Evolutionary conservation across 805 yeast genomes (phyloP), one percentile per base, ranked within the genome.

Genomic region (Myxozyma neglecta): DNA sequence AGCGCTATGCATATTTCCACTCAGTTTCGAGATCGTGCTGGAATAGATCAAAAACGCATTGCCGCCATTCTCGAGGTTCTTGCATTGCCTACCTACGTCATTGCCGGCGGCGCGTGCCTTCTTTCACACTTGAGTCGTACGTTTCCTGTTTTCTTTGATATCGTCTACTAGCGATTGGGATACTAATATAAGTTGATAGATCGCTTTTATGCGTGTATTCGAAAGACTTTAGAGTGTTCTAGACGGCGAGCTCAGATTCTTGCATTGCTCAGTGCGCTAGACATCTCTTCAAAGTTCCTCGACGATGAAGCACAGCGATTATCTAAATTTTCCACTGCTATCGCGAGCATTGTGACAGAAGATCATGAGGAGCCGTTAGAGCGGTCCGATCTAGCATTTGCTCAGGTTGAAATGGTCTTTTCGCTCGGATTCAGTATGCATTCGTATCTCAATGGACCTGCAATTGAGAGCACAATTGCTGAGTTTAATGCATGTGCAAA

Each of bases 1-100:
- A 34, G 51, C 20, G 54, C 59, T n/a, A 49, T 56, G 59, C 59
- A 56, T 20, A 24, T 56, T 29, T 18, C 55, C n/a, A 49, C 50
- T 14, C 13, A 42, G 32, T 47, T 56, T 11, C 49, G 32, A 42
- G 59, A 56, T 29, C 43, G 20, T 35, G 20, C 49, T 3, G 44
- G 39, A 3, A 29, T 56, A 5, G 34, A 53, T 20, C 54, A 40
- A 24, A 13, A 20, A 45, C 43, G 44, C 24, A 24, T 50, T 10
- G 51, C 37, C 11, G 18, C 42, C 13, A 14, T 42, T 11, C 55
- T 56, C 44, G 43, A 24, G 48, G 8, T 18, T 1, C 43, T 53
- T 13, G 16, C 14, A 6, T 16, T 48, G 37, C 39, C 55, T 11
- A 13, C 20, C 9, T 35, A 14, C 35, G 40, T 40, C 16, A 36